Evolutionary conservation across 345 rosid genomes (phyloP), one percentile per base, ranked within the genome.

Genomic region (Kandelia obovata): DNA sequence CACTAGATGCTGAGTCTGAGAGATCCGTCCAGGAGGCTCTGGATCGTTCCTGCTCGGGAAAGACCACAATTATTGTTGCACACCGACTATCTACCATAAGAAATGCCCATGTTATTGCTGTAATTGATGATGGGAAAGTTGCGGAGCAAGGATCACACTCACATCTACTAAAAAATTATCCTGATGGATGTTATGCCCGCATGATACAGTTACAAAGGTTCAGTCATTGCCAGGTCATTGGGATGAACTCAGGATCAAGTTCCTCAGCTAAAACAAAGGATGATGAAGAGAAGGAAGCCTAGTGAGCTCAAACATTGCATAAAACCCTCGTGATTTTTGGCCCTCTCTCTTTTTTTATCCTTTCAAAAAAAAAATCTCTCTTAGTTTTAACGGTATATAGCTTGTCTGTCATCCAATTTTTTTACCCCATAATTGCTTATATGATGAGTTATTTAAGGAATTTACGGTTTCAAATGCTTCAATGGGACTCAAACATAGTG

Each of bases 161-260:
- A 0, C 92, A 90, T 68, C 83, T 95, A 16, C 73, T 90, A 58
- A 95, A 90, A 79, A 95, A 90, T 68, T 39, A 80, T 76, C 96
- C 98, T 16, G 98, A 92, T 35, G 98, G 98, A 47, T 79, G 82
- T 59, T 95, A 95, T 23, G 91, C 97, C 20, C 62, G 99, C 65
- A 95, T 95, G 99, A 90, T 88, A 75, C 96, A 95, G 81, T 80
- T 95, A 69, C 99, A 95, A 74, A 87, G 99, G 80, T 95, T 95
- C 78, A 87, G 93, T 21, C 89, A 90, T 73, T 85, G 81, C 52
- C 89, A 90, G 53, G 99, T 90, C n/a, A 79, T 88, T 32, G 96
- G 96, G 71, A 88, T 92, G 85, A 79, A 88, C 9, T 83, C 96
- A 57, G 92, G 96, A 37, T 90, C 96, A 47, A 92, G 86, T 68